phyloP scores from a whole-genome alignment of 768 basidiomycete genomes.

The Neoboletus brunneissimus region DNA sequence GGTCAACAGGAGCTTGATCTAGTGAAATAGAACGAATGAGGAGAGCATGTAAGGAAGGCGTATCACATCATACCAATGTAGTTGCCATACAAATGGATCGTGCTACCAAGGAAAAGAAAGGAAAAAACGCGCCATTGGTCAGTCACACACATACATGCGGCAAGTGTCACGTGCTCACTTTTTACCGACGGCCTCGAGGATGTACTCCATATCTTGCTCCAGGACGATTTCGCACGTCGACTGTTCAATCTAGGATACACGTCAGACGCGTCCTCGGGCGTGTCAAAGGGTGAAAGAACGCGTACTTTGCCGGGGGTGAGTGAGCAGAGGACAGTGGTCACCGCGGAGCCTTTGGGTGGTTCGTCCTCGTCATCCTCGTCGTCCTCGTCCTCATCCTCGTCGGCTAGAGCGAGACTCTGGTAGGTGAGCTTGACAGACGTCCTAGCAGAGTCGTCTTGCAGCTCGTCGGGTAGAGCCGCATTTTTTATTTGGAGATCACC shows the following conservation, averaged over 20 bases:
- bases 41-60: neutral
- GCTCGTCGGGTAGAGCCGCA: slow-evolving; percentile 71
- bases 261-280: slow-evolving; percentile 9
- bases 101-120: slow-evolving; percentile 36
- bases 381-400: slow-evolving; percentile 45
- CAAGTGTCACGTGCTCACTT: slow-evolving; percentile 50
- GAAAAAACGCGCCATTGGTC: slow-evolving; percentile 10
- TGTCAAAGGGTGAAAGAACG: neutral
- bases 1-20: slow-evolving; percentile 55
- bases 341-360: slow-evolving; percentile 36
- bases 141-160: neutral
- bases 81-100: slow-evolving; percentile 79
- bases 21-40: slow-evolving; percentile 1
- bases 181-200: slow-evolving; percentile 73
- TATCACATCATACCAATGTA: slow-evolving; percentile 58
- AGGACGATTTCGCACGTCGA: slow-evolving; percentile 67
- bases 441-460: slow-evolving; percentile 57
- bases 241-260: slow-evolving; percentile 65
- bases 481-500: slow-evolving; percentile 80
- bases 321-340: slow-evolving; percentile 67
- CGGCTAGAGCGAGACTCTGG: slow-evolving; percentile 33
- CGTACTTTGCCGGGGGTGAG: slow-evolving; percentile 79
- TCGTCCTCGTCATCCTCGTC: slow-evolving; percentile 43
- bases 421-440: slow-evolving; percentile 70
- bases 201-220: slow-evolving; percentile 59